phyloP scores from a whole-genome alignment of 1,284 basidiomycete genomes.

The Puccinia coronata region DNA sequence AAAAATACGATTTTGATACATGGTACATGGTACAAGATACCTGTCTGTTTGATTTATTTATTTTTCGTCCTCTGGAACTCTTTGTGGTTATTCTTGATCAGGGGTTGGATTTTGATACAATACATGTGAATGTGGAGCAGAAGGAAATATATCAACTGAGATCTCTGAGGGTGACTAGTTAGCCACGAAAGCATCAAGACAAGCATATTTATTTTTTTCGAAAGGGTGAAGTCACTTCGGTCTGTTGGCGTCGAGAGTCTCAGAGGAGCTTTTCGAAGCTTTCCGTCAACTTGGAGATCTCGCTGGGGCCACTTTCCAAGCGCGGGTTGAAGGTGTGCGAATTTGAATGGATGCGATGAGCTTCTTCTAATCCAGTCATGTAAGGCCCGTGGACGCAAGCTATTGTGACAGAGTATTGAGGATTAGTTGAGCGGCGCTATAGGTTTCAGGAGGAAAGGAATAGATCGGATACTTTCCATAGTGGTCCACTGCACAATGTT shows the following conservation, averaged over 20 bases:
- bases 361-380: constrained; percentile 54
- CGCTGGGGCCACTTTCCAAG: background rate
- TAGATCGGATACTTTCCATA: constrained; percentile 35
- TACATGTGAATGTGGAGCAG: background rate
- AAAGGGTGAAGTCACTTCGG: background rate
- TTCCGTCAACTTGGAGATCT: background rate
- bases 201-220: background rate
- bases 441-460: background rate
- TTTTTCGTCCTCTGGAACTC: too few species aligned
- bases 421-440: background rate
- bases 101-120: background rate
- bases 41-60: too few species aligned
- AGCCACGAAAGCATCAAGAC: background rate
- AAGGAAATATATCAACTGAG: background rate
- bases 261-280: background rate
- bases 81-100: too few species aligned
- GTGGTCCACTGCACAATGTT: constrained; percentile 58
- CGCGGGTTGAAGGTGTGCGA: background rate
- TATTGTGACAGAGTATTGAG: background rate
- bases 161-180: background rate
- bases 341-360: constrained; percentile 50
- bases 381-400: constrained; percentile 57
- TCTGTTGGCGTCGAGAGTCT: background rate
- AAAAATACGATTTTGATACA: too few species aligned
- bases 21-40: too few species aligned